Base-by-base conservation (phyloP, 2,329 filamentous ascomycete species). In the Apiospora malaysiana region DNA sequence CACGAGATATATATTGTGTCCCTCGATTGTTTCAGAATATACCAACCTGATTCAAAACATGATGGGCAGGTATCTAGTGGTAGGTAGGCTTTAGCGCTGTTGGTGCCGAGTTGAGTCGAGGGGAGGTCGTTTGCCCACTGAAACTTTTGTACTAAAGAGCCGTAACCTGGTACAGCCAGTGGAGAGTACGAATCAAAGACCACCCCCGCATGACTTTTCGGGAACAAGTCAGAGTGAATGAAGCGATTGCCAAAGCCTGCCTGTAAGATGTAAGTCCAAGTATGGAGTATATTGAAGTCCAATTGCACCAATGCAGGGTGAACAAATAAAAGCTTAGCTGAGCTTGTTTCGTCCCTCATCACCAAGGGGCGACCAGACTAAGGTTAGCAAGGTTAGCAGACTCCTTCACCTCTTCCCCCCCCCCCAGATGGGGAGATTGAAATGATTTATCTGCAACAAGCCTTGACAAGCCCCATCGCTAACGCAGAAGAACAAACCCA, bases 321-420 rank as follows among this genome's bases (percentile, higher is more conserved):
- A 59, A 59, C 51, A 21, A 32, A 18, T 63, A 21, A 68, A 68
- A 68, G 66, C 66, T 68, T 68, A 47, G 66, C 66, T 37, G 46
- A 68, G 66, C 66, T 68, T 68, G 66, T 68, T 67, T 68, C 56
- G 21, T 63, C 4, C 32, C 56, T 59, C 27, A 27, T 27, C 37
- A 37, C 16, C 18, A 59, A n/a, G 7, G 25, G 46, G 25, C 49
- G 25, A 27, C 6, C 25, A 56, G 49, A 21, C 25, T 32, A n/a
- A n/a, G n/a, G n/a, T n/a, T n/a, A n/a, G n/a, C n/a, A n/a, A n/a
- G n/a, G n/a, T n/a, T n/a, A n/a, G 14, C 25, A 56, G 49, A 21
- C 25, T 32, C 16, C 3, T n/a, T 25, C 23, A 10, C 9, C 47
- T 56, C 47, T 51, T 51, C 6, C 18, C 7, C 23, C n/a, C n/a